Percentiles rank a stretch among this genome's conserved stretches.
Evolutionary conservation across 163 green algal species (phyloP).

Genomic region (Botryococcus braunii): DNA sequence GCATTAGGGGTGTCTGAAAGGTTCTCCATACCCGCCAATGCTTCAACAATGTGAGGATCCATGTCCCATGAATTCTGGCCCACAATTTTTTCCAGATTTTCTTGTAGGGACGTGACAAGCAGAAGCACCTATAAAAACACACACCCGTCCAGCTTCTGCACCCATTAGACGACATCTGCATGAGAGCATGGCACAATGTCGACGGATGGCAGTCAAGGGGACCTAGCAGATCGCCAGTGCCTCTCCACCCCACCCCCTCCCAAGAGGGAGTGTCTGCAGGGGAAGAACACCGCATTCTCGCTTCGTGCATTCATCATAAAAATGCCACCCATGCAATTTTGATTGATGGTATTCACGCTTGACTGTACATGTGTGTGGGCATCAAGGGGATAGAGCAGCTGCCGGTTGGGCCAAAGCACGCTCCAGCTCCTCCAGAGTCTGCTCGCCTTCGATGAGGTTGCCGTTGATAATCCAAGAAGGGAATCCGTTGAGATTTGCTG

Average conservation of each 20-base stretch:
- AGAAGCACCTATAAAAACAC: too few species aligned
- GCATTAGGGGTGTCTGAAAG: too few species aligned
- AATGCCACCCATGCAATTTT: not conserved
- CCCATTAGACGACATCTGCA: too few species aligned
- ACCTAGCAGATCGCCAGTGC: not conserved
- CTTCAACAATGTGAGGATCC: too few species aligned
- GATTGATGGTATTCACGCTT: not conserved
- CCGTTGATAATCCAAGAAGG: conserved; percentile 83
- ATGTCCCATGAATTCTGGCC: too few species aligned
- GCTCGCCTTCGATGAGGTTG: conserved; percentile 60
- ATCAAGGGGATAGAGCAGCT: too few species aligned
- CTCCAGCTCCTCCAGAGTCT: conserved; percentile 62
- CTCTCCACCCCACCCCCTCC: not conserved
- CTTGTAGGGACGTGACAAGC: too few species aligned
- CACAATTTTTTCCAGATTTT: too few species aligned
- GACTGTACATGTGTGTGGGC: not conserved
- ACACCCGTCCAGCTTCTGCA: too few species aligned
- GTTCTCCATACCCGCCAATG: too few species aligned
- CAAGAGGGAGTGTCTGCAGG: not conserved
- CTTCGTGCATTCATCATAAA: conserved; percentile 1
- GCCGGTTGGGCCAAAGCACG: conserved; percentile 23
- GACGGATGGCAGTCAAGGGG: not conserved
- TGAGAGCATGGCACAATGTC: too few species aligned
- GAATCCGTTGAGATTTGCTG: conserved; percentile 66
- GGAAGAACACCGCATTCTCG: not conserved